These are phyloP conservation scores for Ochetophila trinervis DNA, from an alignment of 306 rosid genomes.

Conservation along the genomic window DNA sequence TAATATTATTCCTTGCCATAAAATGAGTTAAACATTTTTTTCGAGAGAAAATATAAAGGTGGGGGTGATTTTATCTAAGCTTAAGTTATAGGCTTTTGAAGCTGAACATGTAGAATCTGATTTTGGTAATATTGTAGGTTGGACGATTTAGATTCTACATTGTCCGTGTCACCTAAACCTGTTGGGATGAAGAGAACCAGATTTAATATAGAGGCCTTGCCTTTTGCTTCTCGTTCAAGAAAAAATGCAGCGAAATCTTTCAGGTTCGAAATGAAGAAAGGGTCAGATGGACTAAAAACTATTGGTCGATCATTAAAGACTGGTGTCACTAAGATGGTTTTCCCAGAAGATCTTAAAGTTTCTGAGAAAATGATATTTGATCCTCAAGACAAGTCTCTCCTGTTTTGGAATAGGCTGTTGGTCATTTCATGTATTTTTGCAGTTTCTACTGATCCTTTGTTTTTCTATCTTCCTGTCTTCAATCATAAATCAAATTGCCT, in stretches of 20 bases:
- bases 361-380: conserved; percentile 68
- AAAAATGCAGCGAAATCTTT: conserved; percentile 54
- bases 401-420: conserved; percentile 74
- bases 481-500: conserved; percentile 59
- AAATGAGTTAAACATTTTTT: no score
- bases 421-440: conserved; percentile 76
- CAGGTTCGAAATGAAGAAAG: conserved; percentile 42
- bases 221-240: conserved; percentile 34
- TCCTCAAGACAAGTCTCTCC: conserved; percentile 77
- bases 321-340: conserved; percentile 58
- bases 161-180: conserved; percentile 33
- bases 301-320: conserved; percentile 65
- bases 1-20: not conserved
- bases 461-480: conserved; percentile 84
- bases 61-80: not conserved
- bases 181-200: conserved; percentile 50
- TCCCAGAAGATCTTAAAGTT: conserved; percentile 74
- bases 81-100: not conserved
- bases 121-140: conserved; percentile 46
- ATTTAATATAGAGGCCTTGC: conserved; percentile 46
- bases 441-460: conserved; percentile 76
- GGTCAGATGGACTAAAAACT: conserved; percentile 73
- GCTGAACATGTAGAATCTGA: not conserved
- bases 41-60: no score
- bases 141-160: conserved; percentile 58